Evolutionary conservation across 2,329 filamentous ascomycete species (phyloP).

Genomic region (Thermothelomyces thermophilus): DNA sequence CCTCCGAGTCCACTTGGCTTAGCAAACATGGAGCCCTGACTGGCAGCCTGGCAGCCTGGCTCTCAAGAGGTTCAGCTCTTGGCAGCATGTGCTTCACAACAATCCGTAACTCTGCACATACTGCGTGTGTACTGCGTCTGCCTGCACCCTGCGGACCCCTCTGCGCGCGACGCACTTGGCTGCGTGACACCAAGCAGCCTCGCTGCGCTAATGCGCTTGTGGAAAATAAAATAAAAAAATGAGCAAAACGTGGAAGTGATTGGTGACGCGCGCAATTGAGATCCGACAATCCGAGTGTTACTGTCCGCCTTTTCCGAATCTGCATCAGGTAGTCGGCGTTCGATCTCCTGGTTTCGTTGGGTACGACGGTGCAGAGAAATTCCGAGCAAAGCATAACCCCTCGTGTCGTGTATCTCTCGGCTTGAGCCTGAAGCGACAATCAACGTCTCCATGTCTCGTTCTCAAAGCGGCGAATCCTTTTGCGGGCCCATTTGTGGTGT

Average conservation of each 20-base stretch:
- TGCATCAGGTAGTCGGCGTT: too few relatives aligned
- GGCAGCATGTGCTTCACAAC: conserved; percentile 11
- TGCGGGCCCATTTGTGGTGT: not conserved
- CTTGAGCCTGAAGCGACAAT: not conserved
- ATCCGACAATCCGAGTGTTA: not conserved
- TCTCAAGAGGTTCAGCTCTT: conserved; percentile 6
- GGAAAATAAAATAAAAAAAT: not conserved
- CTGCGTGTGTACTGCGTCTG: too few relatives aligned
- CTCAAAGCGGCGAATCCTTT: conserved; percentile 3
- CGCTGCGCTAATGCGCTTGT: conserved; percentile 2
- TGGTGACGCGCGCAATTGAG: not conserved
- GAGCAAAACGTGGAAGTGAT: not conserved
- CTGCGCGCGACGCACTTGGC: conserved; percentile 8
- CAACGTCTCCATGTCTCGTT: not conserved
- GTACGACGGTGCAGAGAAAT: too few relatives aligned
- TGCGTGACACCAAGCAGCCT: conserved; percentile 11
- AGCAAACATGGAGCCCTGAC: too few relatives aligned
- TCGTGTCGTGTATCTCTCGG: too few relatives aligned
- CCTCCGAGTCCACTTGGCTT: conserved; percentile 10
- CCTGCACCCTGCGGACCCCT: too few relatives aligned
- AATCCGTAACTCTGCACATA: not conserved
- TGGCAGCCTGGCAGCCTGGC: not conserved
- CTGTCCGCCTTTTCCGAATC: too few relatives aligned
- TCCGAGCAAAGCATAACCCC: too few relatives aligned
- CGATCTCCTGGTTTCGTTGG: too few relatives aligned